Evolutionary conservation across 169 alveolate genomes (phyloP), one percentile per base, ranked within the genome.

Genomic region (Fabrea salina): DNA sequence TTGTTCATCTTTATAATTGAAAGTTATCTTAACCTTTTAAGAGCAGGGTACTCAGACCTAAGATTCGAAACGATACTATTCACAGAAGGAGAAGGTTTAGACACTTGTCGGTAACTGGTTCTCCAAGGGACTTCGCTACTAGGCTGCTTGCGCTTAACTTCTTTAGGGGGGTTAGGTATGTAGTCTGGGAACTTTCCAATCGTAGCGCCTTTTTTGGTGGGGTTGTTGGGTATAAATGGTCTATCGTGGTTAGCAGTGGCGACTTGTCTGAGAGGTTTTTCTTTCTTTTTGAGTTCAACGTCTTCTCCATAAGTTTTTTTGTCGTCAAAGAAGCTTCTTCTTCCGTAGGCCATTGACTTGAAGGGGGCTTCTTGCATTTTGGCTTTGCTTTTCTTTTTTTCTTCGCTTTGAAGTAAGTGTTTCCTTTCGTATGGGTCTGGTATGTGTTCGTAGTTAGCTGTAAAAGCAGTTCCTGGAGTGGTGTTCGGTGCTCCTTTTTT

Each of bases 301-400:
- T 6, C 32, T 7, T 67, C 74, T 16, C 74, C 57, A 68, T 43
- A 68, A 25, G 61, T 68, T n/a, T 37, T 0, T 8, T 40, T 13
- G 37, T 68, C 41, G 19, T 68, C 61, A 68, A 16, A 43, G 44
- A 68, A 68, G 0, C 22, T n/a, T 16, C 33, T n/a, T 7, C 72
- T 43, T 19, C 35, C 35, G 8, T 33, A 32, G 51, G 8, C 33
- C 25, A 49, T 13, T 30, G 47, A 13, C 16, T 53, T 49, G 51
- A 72, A 72, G 13, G 80, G 39, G 1, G 41, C 53, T 11, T 47
- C 80, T 19, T 67, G 78, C 47, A 72, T 72, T 50, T 50, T 72
- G 8, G 78, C 78, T 44, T 68, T 43, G 44, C 44, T n/a, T 44
- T 30, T 68, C 35, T 68, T 68, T 7, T 19, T 19, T 44, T 68